These are phyloP conservation scores for Kwoniella dendrophila DNA, from an alignment of 768 basidiomycete species.

Conservation along the genomic window DNA sequence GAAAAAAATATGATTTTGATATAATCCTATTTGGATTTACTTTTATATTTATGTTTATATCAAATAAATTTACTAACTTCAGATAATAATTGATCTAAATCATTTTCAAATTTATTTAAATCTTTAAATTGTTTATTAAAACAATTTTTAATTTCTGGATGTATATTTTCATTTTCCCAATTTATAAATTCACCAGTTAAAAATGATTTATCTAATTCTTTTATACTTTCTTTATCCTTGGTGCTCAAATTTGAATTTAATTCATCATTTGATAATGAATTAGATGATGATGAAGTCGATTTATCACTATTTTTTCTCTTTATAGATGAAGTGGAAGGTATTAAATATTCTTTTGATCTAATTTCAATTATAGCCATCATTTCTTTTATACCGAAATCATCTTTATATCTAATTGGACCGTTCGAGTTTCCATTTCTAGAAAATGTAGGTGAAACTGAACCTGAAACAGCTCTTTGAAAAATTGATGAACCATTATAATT, in stretches of 20 bases:
- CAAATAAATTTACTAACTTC: constrained; percentile 5
- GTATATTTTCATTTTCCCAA: constrained; percentile 26
- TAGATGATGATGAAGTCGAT: not conserved
- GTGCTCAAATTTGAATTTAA: constrained; percentile 3
- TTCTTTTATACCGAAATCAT: constrained; percentile 81
- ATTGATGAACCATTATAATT: too few species aligned
- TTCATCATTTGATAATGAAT: not conserved
- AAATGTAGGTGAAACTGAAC: constrained; percentile 58
- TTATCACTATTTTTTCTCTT: constrained; percentile 1
- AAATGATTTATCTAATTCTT: constrained; percentile 40
- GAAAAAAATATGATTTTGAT: too few species aligned
- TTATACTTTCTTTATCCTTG: constrained; percentile 10
- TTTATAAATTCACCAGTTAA: constrained; percentile 42
- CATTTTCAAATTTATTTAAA: constrained; percentile 49
- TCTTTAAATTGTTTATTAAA: constrained; percentile 34
- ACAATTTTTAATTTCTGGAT: constrained; percentile 40
- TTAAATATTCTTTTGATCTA: constrained; percentile 35
- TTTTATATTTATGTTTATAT: too few species aligned
- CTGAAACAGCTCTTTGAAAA: constrained; percentile 32
- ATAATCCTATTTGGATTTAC: too few species aligned
- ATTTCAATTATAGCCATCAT: constrained; percentile 88
- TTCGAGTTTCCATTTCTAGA: constrained; percentile 60
- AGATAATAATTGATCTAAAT: constrained; percentile 50
- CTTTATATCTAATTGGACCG: constrained; percentile 53
- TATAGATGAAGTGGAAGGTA: not conserved